Evolutionary conservation across 2,329 filamentous ascomycete genomes (phyloP), one percentile per base, ranked within the genome.

Genomic region (Acrodontium crateriforme): DNA sequence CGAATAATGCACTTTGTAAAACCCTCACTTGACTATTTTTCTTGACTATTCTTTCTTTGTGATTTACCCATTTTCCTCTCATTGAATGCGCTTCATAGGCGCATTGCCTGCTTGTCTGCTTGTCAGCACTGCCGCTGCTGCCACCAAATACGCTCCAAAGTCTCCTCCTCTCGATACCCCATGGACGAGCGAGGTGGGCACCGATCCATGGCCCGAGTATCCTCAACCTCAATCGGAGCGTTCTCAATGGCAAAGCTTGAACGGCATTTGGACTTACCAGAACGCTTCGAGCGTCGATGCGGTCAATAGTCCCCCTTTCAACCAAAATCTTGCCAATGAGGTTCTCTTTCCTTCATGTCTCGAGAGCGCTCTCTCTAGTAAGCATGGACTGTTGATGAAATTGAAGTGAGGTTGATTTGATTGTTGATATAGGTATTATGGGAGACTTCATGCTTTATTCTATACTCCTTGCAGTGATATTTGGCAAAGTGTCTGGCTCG

Each of bases 401-500:
- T n/a, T n/a, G n/a, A n/a, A n/a, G n/a, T n/a, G n/a, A n/a, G n/a
- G n/a, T n/a, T n/a, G n/a, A n/a, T n/a, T n/a, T n/a, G n/a, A n/a
- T n/a, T n/a, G n/a, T n/a, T n/a, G n/a, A n/a, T n/a, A n/a, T n/a
- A n/a, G n/a, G n/a, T n/a, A 40, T 51, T 11, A 40, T 46, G 28
- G 45, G 40, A 16, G 24, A 36, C 21, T 31, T 39, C 24, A 29
- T 38, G n/a, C 27, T n/a, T n/a, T 79, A 35, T 79, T 76, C 47
- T 79, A 79, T 46, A 69, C 68, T 0, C 69, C 75, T 1, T 79
- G 74, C 52, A 74, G 70, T 17, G 75, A 75, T 5, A 79, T 80
- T 37, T 80, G 75, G 75, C 74, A 78, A 42, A 65, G 64, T 9
- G 74, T 79, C 0, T 80, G 75, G 74, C 54, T 80, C 3, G 69